phyloP scores from a whole-genome alignment of 768 basidiomycete species.

The Rhizopogon salebrosus region DNA sequence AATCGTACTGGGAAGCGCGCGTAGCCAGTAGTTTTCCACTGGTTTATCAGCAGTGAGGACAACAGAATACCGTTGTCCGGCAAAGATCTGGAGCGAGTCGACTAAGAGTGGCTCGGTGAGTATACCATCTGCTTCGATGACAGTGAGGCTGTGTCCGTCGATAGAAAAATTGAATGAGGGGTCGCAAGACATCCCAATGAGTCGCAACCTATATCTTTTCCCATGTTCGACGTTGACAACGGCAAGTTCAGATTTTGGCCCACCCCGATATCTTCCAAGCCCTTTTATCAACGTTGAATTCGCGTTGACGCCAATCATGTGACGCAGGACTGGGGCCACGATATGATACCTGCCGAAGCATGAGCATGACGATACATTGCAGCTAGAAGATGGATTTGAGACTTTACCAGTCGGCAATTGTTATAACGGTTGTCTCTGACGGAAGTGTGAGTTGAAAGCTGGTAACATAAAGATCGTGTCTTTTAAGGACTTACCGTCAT shows the following conservation, averaged over 20 bases:
- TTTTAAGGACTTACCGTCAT: constrained; percentile 31
- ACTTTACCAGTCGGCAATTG: constrained; percentile 21
- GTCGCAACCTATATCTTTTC: constrained; percentile 43
- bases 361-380: background rate
- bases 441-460: background rate
- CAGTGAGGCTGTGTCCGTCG: constrained; percentile 36
- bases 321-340: constrained; percentile 12
- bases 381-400: background rate
- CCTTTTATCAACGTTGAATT: constrained; percentile 29
- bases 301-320: constrained; percentile 12
- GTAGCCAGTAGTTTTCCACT: constrained; percentile 52
- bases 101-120: constrained; percentile 37
- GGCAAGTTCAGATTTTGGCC: constrained; percentile 31
- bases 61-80: constrained; percentile 38
- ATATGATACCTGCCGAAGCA: constrained; percentile 16
- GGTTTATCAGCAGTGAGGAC: constrained; percentile 39
- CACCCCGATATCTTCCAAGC: constrained; percentile 24
- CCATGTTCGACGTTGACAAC: constrained; percentile 34
- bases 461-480: background rate
- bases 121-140: constrained; percentile 43
- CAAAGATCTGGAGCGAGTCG: constrained; percentile 27
- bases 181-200: constrained; percentile 42
- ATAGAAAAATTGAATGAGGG: constrained; percentile 41
- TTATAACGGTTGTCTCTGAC: constrained; percentile 20
- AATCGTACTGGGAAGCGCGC: constrained; percentile 28